Evolutionary conservation across 805 yeast genomes (phyloP).

Genomic region (Priceomyces haplophilus): DNA sequence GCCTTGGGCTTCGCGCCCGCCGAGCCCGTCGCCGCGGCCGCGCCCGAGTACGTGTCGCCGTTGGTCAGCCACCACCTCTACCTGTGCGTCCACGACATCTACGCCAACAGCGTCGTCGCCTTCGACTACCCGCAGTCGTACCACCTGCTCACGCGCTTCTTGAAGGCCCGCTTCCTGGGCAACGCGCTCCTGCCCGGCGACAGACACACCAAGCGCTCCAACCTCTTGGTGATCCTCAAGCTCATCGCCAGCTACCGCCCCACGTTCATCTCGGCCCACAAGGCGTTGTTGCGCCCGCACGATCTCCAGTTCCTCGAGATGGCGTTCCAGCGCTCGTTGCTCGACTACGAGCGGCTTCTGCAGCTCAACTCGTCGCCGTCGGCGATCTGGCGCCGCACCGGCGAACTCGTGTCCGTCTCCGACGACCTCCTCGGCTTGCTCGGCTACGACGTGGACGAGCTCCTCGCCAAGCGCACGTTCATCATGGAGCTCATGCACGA

Average conservation of each 20-base stretch:
- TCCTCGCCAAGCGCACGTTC: slow-evolving; percentile 58
- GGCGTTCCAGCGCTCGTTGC: slow-evolving; percentile 42
- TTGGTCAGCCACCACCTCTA: slow-evolving; percentile 54
- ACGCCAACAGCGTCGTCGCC: slow-evolving; percentile 43
- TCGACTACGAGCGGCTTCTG: slow-evolving; percentile 44
- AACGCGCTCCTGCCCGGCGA: slow-evolving; percentile 32
- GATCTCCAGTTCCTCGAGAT: slow-evolving; percentile 56
- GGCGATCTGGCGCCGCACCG: slow-evolving; percentile 81
- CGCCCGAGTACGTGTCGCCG: slow-evolving; percentile 52
- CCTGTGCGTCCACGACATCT: slow-evolving; percentile 50
- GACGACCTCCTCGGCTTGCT: slow-evolving; percentile 70
- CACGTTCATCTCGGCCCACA: slow-evolving; percentile 72
- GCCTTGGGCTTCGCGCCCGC: too few species aligned
- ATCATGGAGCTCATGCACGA: slow-evolving; percentile 77
- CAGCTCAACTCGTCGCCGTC: slow-evolving; percentile 71
- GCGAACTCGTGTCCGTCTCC: slow-evolving; percentile 77
- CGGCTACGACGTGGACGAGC: slow-evolving; percentile 56
- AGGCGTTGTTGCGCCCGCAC: slow-evolving; percentile 61
- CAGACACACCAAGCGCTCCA: slow-evolving; percentile 28
- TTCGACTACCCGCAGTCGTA: slow-evolving; percentile 64
- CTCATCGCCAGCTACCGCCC: slow-evolving; percentile 68
- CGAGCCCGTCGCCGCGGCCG: slow-evolving; percentile 20
- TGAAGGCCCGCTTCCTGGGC: slow-evolving; percentile 56
- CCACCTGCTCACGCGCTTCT: slow-evolving; percentile 55
- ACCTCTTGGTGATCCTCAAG: slow-evolving; percentile 45